Percentiles rank a stretch among this genome's conserved stretches.
These are phyloP conservation scores for Exophiala calicioides DNA, from an alignment of 2,329 filamentous ascomycete species.

Conservation along the genomic window DNA sequence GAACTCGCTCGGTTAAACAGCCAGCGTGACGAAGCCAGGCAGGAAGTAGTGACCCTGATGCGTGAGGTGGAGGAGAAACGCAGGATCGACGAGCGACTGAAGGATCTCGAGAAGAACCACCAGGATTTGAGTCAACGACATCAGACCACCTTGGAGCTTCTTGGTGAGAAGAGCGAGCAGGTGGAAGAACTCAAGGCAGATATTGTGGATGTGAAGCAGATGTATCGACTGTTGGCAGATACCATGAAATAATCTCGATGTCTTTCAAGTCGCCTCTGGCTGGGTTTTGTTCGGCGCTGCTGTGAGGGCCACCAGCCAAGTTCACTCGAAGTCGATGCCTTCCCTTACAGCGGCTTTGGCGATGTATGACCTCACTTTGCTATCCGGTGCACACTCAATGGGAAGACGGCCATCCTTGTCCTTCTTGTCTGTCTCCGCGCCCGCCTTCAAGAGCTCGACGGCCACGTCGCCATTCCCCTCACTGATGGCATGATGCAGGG, in stretches of 20 bases:
- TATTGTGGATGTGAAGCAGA: conserved; percentile 89
- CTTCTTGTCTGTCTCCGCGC: conserved; percentile 77
- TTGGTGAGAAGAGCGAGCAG: conserved; percentile 94
- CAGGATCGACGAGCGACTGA: conserved; percentile 60
- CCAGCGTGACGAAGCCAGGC: conserved; percentile 90
- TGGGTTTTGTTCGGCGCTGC: conserved; percentile 1
- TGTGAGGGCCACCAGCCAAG: background rate
- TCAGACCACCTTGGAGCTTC: conserved; percentile 86
- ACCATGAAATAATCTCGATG: conserved; percentile 53
- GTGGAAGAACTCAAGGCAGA: conserved; percentile 89
- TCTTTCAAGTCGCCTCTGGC: conserved; percentile 7
- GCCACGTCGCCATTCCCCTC: conserved; percentile 75
- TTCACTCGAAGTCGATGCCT: conserved; percentile 65
- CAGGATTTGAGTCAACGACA: conserved; percentile 73
- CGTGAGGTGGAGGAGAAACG: conserved; percentile 75
- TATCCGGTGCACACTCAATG: conserved; percentile 81
- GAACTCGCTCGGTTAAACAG: conserved; percentile 75
- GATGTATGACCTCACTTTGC: conserved; percentile 77
- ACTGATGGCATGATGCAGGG: conserved; percentile 73
- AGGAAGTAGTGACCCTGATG: conserved; percentile 89
- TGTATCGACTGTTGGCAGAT: conserved; percentile 92
- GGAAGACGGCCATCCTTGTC: conserved; percentile 70
- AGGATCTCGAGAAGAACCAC: conserved; percentile 68
- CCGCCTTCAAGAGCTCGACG: conserved; percentile 76
- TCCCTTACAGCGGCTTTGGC: conserved; percentile 77